Conservation (phyloP, 345 rosid genomes). For the Murraya koenigii region DNA sequence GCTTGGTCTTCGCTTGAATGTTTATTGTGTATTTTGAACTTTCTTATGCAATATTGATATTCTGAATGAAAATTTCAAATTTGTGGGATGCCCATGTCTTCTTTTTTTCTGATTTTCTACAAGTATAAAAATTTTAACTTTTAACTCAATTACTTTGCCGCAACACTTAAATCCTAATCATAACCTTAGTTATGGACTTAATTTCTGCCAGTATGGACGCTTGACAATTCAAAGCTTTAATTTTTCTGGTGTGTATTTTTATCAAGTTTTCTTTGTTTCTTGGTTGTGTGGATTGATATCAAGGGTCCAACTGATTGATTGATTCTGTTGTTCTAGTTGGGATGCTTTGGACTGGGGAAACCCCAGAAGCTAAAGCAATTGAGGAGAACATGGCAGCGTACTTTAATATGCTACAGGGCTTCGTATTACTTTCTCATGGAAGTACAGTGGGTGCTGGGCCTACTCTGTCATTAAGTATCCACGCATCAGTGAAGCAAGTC, state of each 20-base stretch:
- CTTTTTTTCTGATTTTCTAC: not conserved
- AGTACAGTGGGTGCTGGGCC: conserved; percentile 81
- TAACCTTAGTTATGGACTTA: not conserved
- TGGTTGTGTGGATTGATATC: not conserved
- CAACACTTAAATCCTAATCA: not conserved
- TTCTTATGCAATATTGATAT: not conserved
- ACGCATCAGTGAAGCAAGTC: conserved; percentile 58
- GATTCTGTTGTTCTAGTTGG: conserved; percentile 50
- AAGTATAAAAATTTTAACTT: not conserved
- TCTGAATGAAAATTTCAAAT: not conserved
- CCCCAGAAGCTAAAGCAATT: conserved; percentile 61
- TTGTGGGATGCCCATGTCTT: not conserved
- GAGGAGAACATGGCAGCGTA: conserved; percentile 67
- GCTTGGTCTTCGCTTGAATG: not conserved
- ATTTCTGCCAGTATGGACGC: not conserved
- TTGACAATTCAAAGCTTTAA: not conserved
- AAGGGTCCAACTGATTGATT: conserved; percentile 1
- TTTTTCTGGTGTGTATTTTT: not conserved
- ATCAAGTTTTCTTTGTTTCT: not conserved
- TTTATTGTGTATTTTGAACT: not conserved
- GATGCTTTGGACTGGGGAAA: conserved; percentile 84
- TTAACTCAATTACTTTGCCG: not conserved
- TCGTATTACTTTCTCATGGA: conserved; percentile 74
- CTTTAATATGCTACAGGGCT: conserved; percentile 78
- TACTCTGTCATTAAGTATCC: conserved; percentile 69